Percentiles rank a stretch among this genome's conserved stretches.
These are phyloP conservation scores for Boletus sp. DNA, from an alignment of 1,284 basidiomycete species.

Conservation along the genomic window DNA sequence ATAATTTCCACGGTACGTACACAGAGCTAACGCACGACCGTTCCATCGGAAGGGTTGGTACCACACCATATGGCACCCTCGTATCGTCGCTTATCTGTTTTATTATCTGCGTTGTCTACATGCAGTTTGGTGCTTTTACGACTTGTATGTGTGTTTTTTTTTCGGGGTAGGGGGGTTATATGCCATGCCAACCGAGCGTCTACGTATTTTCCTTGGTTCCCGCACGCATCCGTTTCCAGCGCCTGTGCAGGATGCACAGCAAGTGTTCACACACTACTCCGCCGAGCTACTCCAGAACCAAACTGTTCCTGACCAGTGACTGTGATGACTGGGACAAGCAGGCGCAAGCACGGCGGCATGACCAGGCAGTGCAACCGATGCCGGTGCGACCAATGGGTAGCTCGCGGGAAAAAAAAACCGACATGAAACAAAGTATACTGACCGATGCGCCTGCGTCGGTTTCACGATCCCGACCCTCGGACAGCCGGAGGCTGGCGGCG, in stretches of 20 bases:
- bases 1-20: neutral
- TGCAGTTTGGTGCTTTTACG: neutral
- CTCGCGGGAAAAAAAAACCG: neutral
- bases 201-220: neutral
- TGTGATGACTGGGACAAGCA: neutral
- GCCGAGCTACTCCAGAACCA: neutral
- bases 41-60: too few species aligned
- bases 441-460: constrained; percentile 8
- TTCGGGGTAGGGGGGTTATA: neutral
- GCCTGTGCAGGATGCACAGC: neutral
- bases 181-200: neutral
- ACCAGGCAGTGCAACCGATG: constrained; percentile 2
- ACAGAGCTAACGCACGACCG: neutral
- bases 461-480: neutral
- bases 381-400: neutral
- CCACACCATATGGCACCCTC: neutral
- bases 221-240: neutral
- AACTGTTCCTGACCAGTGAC: constrained; percentile 1
- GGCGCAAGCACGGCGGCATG: neutral
- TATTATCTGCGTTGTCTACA: neutral
- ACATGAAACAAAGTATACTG: neutral
- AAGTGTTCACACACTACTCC: neutral
- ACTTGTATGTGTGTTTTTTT: neutral
- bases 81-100: neutral
- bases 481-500: neutral